Conservation (phyloP, 345 rosid species). For the Punica granatum region DNA sequence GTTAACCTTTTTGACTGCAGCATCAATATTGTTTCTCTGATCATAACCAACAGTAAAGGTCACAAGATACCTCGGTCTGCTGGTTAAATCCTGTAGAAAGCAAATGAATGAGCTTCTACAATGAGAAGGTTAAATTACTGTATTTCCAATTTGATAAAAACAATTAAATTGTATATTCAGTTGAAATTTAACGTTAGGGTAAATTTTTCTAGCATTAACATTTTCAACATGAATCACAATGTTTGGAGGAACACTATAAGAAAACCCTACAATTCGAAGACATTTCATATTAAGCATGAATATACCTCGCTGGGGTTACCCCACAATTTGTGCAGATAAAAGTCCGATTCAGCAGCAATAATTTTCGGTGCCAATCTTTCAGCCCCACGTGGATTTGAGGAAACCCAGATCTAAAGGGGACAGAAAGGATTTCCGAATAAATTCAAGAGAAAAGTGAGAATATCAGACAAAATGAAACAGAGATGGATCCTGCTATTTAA, state of each 20-base stretch:
- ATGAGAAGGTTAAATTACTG: background rate
- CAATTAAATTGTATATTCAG: background rate
- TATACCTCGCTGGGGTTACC: conserved; percentile 90
- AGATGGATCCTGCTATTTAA: background rate
- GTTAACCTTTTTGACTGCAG: conserved; percentile 85
- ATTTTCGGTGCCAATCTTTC: conserved; percentile 85
- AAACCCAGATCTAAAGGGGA: conserved; percentile 71
- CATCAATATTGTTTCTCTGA: conserved; percentile 74
- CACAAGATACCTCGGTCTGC: conserved; percentile 69
- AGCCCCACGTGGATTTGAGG: conserved; percentile 93
- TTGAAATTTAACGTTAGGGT: background rate
- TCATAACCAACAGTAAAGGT: conserved; percentile 84
- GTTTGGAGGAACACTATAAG: background rate
- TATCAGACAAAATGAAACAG: background rate
- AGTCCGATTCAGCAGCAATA: conserved; percentile 76
- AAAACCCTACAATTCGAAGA: background rate
- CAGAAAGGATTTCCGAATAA: background rate
- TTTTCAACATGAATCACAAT: background rate
- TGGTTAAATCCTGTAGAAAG: conserved; percentile 63
- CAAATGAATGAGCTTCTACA: conserved; percentile 4
- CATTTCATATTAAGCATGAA: background rate
- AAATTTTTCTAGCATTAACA: background rate
- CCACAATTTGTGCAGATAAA: conserved; percentile 75
- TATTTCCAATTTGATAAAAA: background rate
- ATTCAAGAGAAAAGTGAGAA: background rate